phyloP scores from a whole-genome alignment of 139 green algal genomes.

The Astrephomene gubernaculifera region DNA sequence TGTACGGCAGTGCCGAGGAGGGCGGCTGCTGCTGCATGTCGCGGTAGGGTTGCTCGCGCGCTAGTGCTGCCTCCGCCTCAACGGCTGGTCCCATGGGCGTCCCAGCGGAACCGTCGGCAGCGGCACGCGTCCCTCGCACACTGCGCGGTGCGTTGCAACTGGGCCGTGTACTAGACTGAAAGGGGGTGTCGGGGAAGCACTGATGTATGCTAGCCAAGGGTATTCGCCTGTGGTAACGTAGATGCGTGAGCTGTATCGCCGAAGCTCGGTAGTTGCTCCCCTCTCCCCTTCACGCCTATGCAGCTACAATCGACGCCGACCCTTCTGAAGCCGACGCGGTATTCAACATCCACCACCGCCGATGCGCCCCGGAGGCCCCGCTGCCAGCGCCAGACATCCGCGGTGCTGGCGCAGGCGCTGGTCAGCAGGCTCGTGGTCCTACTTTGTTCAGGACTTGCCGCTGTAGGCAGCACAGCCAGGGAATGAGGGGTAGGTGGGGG shows the following conservation, averaged over 20 bases:
- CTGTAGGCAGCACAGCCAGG: too few relatives aligned
- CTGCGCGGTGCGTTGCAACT: conserved; percentile 8
- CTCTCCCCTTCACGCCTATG: too few relatives aligned
- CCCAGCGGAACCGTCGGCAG: neutral
- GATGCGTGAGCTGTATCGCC: too few relatives aligned
- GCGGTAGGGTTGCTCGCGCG: conserved; percentile 4
- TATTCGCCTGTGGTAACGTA: too few relatives aligned
- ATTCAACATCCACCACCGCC: too few relatives aligned
- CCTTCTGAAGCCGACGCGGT: too few relatives aligned
- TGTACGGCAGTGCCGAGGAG: neutral
- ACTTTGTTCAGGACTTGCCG: too few relatives aligned
- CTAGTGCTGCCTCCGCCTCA: neutral
- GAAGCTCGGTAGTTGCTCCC: too few relatives aligned
- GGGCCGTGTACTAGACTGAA: neutral
- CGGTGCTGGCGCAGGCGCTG: neutral
- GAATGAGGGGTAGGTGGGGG: too few relatives aligned
- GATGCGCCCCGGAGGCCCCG: conserved; percentile 30
- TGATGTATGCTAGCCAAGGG: too few relatives aligned
- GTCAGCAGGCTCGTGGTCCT: neutral
- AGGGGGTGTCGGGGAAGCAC: too few relatives aligned
- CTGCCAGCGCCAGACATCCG: neutral
- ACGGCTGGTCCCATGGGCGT: neutral
- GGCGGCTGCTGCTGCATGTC: too few relatives aligned
- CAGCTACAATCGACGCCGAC: conserved; percentile 26
- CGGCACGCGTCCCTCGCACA: conserved; percentile 1